Evolutionary conservation across 2,329 filamentous ascomycete genomes (phyloP).

Genomic region (Plenodomus tracheiphilus): DNA sequence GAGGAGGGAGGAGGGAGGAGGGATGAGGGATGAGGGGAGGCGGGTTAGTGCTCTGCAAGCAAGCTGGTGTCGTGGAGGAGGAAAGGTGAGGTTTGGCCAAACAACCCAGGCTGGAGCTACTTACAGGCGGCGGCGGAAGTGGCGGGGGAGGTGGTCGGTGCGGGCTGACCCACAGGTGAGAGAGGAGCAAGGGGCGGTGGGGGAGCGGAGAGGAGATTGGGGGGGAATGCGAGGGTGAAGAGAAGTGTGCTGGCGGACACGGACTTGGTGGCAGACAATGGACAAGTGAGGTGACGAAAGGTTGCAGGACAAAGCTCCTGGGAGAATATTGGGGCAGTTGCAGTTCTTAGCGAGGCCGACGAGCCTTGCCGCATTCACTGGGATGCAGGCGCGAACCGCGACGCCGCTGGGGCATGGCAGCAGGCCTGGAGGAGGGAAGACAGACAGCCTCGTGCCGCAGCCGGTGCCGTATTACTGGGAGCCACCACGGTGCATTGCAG

Average conservation of each 20-base stretch:
- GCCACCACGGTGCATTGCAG: conserved; percentile 14
- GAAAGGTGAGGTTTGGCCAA: conserved; percentile 13
- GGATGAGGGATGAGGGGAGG: conserved; percentile 9
- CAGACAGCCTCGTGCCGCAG: background rate
- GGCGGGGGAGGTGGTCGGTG: conserved; percentile 41
- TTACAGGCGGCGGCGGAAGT: conserved; percentile 37
- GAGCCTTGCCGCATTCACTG: conserved; percentile 32
- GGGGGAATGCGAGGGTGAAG: conserved; percentile 22
- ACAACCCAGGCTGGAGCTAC: conserved; percentile 21
- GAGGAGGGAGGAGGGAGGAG: conserved; percentile 7
- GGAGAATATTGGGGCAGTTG: conserved; percentile 18
- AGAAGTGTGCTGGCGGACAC: conserved; percentile 19
- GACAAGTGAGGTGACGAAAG: conserved; percentile 27
- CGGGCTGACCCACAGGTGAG: conserved; percentile 23
- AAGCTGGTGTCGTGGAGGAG: background rate
- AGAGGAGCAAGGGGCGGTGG: conserved; percentile 16
- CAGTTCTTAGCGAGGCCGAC: conserved; percentile 38
- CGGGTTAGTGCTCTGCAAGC: background rate
- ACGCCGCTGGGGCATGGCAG: conserved; percentile 2
- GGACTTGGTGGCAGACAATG: conserved; percentile 15
- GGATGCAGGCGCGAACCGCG: conserved; percentile 17
- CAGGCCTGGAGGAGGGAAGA: too few species aligned
- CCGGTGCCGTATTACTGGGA: background rate
- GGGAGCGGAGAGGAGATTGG: conserved; percentile 18
- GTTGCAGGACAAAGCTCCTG: conserved; percentile 10